These are phyloP conservation scores for Mycena kentingensis DNA, from an alignment of 768 basidiomycete genomes.

Conservation along the genomic window DNA sequence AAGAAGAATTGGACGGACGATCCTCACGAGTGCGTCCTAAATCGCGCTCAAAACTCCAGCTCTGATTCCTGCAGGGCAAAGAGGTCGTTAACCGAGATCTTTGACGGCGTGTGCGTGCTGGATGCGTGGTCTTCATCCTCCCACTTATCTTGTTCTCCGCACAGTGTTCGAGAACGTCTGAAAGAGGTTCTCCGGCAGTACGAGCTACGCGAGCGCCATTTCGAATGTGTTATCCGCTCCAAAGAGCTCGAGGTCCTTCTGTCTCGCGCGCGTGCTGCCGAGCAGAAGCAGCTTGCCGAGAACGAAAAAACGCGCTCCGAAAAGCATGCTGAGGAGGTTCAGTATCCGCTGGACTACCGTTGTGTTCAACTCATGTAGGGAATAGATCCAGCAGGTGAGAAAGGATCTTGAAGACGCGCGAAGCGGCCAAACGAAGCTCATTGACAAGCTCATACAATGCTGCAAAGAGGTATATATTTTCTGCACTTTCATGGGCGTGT, in stretches of 20 bases:
- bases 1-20: conserved; percentile 82
- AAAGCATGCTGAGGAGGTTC: conserved; percentile 75
- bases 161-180: conserved; percentile 80
- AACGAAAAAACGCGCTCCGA: conserved; percentile 69
- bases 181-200: conserved; percentile 88
- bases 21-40: conserved; percentile 68
- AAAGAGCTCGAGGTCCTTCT: conserved; percentile 89
- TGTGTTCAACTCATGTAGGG: conserved; percentile 21
- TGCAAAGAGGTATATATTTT: conserved; percentile 75
- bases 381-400: conserved; percentile 65
- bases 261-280: conserved; percentile 84
- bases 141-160: conserved; percentile 10
- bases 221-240: conserved; percentile 88
- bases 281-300: conserved; percentile 82
- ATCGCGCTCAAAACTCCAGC: background rate
- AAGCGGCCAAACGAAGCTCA: conserved; percentile 73
- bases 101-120: conserved; percentile 75
- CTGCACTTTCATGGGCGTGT: background rate
- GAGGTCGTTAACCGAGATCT: conserved; percentile 78
- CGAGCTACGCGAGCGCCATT: conserved; percentile 88
- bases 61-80: conserved; percentile 53
- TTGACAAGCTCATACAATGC: conserved; percentile 82
- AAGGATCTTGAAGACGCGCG: conserved; percentile 82
- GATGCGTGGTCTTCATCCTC: conserved; percentile 5
- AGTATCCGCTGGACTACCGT: conserved; percentile 28